These are phyloP conservation scores for Aureococcus anophagefferens DNA, from an alignment of 108 stramenopile genomes.

Conservation along the genomic window DNA sequence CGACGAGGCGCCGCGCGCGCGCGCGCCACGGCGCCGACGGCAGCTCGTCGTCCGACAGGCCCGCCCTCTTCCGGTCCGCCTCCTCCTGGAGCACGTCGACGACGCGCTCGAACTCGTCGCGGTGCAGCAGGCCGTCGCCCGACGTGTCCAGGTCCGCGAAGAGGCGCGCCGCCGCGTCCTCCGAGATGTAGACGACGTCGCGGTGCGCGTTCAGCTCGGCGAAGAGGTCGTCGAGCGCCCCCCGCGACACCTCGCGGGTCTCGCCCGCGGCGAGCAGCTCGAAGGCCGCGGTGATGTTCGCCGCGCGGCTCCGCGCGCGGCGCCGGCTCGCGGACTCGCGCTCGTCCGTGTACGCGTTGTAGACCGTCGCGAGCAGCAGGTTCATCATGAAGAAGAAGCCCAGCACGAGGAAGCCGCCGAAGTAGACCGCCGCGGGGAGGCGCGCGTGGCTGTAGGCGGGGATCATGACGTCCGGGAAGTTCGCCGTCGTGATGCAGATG, in stretches of 20 bases:
- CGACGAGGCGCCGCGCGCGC: background rate
- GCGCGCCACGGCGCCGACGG: background rate
- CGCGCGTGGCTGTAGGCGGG: background rate
- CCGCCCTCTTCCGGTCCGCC: no score
- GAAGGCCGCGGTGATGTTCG: background rate
- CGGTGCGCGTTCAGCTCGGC: background rate
- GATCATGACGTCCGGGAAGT: conserved; percentile 14
- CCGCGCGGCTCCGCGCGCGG: background rate
- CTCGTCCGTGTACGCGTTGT: background rate
- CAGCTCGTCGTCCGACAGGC: no score
- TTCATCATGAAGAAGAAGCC: conserved; percentile 6
- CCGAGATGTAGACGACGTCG: background rate
- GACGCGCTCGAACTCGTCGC: background rate
- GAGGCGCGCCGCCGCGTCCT: background rate
- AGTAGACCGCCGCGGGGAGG: background rate
- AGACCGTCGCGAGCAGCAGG: conserved; percentile 5
- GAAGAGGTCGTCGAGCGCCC: background rate
- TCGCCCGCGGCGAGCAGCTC: background rate
- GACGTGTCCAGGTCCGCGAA: background rate
- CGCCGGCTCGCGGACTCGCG: background rate
- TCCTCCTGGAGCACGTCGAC: no score
- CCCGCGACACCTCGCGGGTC: no score
- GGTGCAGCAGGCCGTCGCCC: background rate
- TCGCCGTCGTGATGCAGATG: conserved; percentile 1
- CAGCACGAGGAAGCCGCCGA: background rate